A percentile compares a stretch with the other conserved stretches of the same genome.
phyloP scores from a whole-genome alignment of 116 monocot species.

The Phalaenopsis hybrid region DNA sequence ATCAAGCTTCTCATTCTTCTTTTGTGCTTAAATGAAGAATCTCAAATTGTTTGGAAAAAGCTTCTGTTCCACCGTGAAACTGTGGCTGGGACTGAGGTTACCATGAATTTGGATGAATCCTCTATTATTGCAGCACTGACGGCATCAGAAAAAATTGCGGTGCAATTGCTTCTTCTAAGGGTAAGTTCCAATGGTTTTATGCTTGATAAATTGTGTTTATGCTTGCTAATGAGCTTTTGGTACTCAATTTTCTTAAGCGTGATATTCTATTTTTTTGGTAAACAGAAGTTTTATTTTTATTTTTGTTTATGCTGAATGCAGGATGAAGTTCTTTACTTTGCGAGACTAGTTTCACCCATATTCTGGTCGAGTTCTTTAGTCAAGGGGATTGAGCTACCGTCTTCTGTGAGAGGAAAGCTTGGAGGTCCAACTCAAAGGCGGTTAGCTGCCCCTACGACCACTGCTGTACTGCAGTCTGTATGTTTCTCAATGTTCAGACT shows the following conservation, averaged over 20 bases:
- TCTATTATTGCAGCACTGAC: conserved; percentile 16
- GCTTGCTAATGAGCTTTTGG: background rate
- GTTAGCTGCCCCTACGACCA: conserved; percentile 37
- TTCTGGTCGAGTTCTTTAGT: conserved; percentile 45
- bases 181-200: conserved; percentile 19
- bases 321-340: conserved; percentile 52
- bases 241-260: background rate
- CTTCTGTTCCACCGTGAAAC: conserved; percentile 4
- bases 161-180: conserved; percentile 24
- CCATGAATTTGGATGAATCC: conserved; percentile 11
- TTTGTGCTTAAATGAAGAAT: conserved; percentile 52
- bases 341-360: conserved; percentile 33
- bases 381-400: conserved; percentile 27
- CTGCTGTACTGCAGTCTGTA: conserved; percentile 75
- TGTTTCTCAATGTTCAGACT: conserved; percentile 12
- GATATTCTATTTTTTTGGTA: background rate
- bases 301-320: conserved; percentile 16
- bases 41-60: conserved; percentile 38
- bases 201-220: background rate
- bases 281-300: no score
- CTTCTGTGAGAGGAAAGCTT: conserved; percentile 79
- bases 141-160: conserved; percentile 16
- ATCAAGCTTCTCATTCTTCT: conserved; percentile 68
- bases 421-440: conserved; percentile 83
- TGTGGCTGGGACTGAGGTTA: conserved; percentile 7